Base-by-base conservation (phyloP, 2,329 filamentous ascomycete species). In the Aspergillus novofumigatus region DNA sequence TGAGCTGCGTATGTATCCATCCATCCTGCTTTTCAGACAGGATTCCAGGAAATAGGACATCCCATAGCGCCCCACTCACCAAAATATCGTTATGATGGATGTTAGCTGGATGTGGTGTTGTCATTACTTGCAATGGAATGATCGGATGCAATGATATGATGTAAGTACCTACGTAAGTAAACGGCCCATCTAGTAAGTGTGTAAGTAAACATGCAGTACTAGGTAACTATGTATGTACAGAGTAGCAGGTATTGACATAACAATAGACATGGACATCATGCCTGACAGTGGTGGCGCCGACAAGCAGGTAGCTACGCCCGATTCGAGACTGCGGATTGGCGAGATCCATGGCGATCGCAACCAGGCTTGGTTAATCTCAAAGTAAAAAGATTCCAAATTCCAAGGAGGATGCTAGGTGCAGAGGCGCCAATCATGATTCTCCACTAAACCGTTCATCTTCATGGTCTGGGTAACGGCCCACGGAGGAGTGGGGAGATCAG, bases 381-480 rank as follows among this genome's bases (percentile, higher is more conserved):
- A 65, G 57, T 55, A 55, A 56, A 64, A 65, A 57, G 56, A 66
- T 66, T 66, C 56, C 62, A 65, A 66, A 66, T 66, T 55, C 51
- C 60, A 44, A 58, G 48, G 48, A 52, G 38, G 56, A 41, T 58
- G 56, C 59, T 59, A 62, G 53, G 49, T 41, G 23, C 50, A 44
- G 28, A 54, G 56, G 47, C 53, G 57, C 64, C 61, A 65, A 65
- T 65, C 64, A 65, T 60, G 51, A 49, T 49, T 17, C 62, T 51
- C 60, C 63, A 58, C 60, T 57, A 28, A 52, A 64, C 60, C 56
- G 58, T 47, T 47, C 44, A 47, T 45, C 58, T 60, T 61, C 60
- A 56, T 59, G 47, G 47, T 52, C 55, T 57, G 56, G 52, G 58
- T 57, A 63, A 63, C 60, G 62, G 62, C 52, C 61, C 59, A 64